A percentile compares a stretch with the other conserved stretches of the same genome.
phyloP scores from a whole-genome alignment of 78 protist genomes.

The Dictyostelium discoideum region dicty_2.7 NC_007088.5:872001-872500 shows the following conservation, averaged over 20 bases:
- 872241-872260: neutral
- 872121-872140: conserved; percentile 35
- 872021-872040: conserved; percentile 83
- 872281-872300: neutral
- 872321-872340: neutral
- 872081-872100: conserved; percentile 85
- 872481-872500: conserved; percentile 83
- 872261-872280: neutral
- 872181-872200: conserved; percentile 62
- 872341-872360: neutral
- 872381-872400: conserved; percentile 10
- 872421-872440: conserved; percentile 36
- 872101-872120: conserved; percentile 79
- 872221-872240: neutral
- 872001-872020: conserved; percentile 83
- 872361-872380: neutral
- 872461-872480: conserved; percentile 40
- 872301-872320: neutral
- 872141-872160: conserved; percentile 81
- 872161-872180: conserved; percentile 73
- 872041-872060: conserved; percentile 73
- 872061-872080: conserved; percentile 68
- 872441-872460: conserved; percentile 15
- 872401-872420: conserved; percentile 13
- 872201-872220: conserved; percentile 30